phyloP scores from a whole-genome alignment of 495 filamentous ascomycete species.

The Recurvomyces mirabilis region DNA sequence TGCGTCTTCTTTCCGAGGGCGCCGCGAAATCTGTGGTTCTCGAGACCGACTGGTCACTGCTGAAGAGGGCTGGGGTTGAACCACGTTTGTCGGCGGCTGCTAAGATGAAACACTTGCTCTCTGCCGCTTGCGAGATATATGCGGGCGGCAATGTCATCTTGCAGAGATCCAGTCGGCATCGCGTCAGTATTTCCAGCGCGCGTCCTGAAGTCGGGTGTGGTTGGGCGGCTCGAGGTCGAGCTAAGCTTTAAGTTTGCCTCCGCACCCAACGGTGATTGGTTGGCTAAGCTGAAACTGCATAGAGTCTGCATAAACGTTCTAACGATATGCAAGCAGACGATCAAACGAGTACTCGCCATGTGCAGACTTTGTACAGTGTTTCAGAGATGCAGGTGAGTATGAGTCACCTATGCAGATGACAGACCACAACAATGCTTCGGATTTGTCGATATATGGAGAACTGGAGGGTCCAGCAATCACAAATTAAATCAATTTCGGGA shows the following conservation, averaged over 20 bases:
- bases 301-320: not conserved
- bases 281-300: not conserved
- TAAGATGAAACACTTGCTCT: conserved; percentile 15
- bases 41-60: conserved; percentile 2
- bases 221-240: not conserved
- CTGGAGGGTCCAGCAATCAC: too few relatives aligned
- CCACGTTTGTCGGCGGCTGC: conserved; percentile 10
- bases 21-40: not conserved
- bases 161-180: not conserved
- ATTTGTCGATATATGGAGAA: too few relatives aligned
- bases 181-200: not conserved
- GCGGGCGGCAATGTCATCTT: not conserved
- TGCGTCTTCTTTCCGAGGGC: conserved; percentile 1
- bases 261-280: not conserved
- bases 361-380: too few relatives aligned
- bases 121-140: not conserved
- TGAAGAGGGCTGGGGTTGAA: conserved; percentile 7
- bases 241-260: not conserved
- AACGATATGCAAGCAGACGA: not conserved
- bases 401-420: too few relatives aligned
- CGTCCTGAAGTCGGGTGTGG: conserved; percentile 1
- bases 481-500: too few relatives aligned
- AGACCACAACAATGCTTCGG: not conserved
- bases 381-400: too few relatives aligned
- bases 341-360: not conserved